A percentile compares a stretch with the other conserved stretches of the same genome.
These are phyloP conservation scores for Trapa bicornis DNA, from an alignment of 345 rosid species.

Conservation along the genomic window DNA sequence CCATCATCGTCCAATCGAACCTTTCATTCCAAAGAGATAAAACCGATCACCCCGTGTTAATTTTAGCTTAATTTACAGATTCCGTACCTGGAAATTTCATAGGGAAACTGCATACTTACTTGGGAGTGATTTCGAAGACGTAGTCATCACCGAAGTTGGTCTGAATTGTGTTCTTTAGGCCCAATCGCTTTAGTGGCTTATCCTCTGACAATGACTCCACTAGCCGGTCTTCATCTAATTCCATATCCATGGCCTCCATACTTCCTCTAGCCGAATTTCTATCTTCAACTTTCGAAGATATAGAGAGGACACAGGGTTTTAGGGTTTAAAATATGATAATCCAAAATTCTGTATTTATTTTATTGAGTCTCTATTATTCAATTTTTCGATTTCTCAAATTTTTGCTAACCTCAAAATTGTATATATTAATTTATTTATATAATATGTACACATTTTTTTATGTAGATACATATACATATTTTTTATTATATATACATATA, in stretches of 20 bases:
- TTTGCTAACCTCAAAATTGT: too few species aligned
- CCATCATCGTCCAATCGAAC: conserved; percentile 78
- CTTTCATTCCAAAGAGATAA: conserved; percentile 16
- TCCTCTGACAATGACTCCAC: not conserved
- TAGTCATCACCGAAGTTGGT: conserved; percentile 84
- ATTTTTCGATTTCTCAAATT: too few species aligned
- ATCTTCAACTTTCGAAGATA: not conserved
- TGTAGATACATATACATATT: too few species aligned
- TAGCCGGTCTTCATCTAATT: conserved; percentile 27
- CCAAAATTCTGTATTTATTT: too few species aligned
- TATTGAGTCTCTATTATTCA: too few species aligned
- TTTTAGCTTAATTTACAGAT: not conserved
- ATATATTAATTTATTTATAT: too few species aligned
- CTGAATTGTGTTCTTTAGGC: conserved; percentile 58
- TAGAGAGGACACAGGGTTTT: not conserved
- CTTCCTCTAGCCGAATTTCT: conserved; percentile 4
- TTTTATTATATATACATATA: too few species aligned
- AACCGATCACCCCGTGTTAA: not conserved
- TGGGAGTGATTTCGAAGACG: conserved; percentile 74
- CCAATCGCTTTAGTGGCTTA: conserved; percentile 35
- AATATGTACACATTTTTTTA: too few species aligned
- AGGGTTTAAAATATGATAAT: not conserved
- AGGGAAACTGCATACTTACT: conserved; percentile 38
- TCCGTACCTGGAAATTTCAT: not conserved
- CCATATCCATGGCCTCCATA: conserved; percentile 46